Evolutionary conservation across 805 yeast species (phyloP).

Genomic region (Millerago galiae): DNA sequence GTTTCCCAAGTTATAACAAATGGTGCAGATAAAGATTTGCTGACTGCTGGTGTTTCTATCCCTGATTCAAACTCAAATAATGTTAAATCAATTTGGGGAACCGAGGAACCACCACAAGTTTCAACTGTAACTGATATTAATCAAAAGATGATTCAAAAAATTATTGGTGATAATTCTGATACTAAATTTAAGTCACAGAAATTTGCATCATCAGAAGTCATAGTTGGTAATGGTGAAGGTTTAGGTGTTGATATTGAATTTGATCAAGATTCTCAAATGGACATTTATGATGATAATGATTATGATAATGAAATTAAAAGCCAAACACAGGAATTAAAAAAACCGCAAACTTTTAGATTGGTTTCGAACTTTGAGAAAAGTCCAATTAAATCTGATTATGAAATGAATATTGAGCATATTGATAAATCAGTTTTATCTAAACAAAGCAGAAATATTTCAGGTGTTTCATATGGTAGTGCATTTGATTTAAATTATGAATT

Average conservation of each 20-base stretch:
- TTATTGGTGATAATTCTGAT: slow-evolving; percentile 12
- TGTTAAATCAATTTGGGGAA: slow-evolving; percentile 20
- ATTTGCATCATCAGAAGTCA: slow-evolving; percentile 13
- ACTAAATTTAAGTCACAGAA: slow-evolving; percentile 14
- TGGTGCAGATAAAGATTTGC: no score
- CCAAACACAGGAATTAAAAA: neutral
- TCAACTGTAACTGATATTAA: slow-evolving; percentile 9
- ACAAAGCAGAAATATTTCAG: slow-evolving; percentile 11
- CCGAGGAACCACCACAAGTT: neutral
- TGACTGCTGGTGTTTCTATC: neutral
- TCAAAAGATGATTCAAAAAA: slow-evolving; percentile 11
- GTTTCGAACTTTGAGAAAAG: slow-evolving; percentile 1
- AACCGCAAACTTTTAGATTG: slow-evolving; percentile 3
- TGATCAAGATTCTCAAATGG: slow-evolving; percentile 13
- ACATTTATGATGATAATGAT: slow-evolving; percentile 2
- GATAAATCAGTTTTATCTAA: neutral
- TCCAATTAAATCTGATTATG: slow-evolving; percentile 1
- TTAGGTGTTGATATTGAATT: slow-evolving; percentile 20
- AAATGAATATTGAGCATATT: neutral
- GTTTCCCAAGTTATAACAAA: slow-evolving; percentile 2
- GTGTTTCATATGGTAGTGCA: slow-evolving; percentile 11
- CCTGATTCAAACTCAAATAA: slow-evolving; percentile 1
- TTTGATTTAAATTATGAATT: slow-evolving; percentile 18
- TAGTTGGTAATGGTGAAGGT: slow-evolving; percentile 15
- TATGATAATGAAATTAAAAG: neutral